These are phyloP conservation scores for Peziza echinospora DNA, from an alignment of 495 filamentous ascomycete genomes.

Conservation along the genomic window DNA sequence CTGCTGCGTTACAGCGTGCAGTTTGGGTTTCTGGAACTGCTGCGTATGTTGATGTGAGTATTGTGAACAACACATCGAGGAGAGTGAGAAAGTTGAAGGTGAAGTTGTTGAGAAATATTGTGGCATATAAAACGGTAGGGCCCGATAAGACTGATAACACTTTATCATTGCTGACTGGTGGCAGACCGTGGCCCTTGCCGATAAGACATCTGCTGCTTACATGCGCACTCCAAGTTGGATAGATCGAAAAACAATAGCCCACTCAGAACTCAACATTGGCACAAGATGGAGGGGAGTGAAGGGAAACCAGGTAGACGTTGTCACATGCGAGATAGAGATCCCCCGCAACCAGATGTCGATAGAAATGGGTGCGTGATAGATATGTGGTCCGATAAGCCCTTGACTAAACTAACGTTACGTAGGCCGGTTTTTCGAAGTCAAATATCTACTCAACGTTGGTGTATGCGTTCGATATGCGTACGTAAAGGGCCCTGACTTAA, in stretches of 20 bases:
- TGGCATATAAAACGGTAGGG: slow-evolving; percentile 30
- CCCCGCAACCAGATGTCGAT: slow-evolving; percentile 29
- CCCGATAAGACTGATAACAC: no score
- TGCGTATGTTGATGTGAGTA: slow-evolving; percentile 32
- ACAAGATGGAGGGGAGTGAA: slow-evolving; percentile 26
- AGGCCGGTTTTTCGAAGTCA: slow-evolving; percentile 18
- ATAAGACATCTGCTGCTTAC: slow-evolving; percentile 27
- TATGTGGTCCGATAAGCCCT: no score
- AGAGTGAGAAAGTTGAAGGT: slow-evolving; percentile 28
- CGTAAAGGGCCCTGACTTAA: slow-evolving; percentile 10
- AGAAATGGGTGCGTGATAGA: slow-evolving; percentile 12
- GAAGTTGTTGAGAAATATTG: slow-evolving; percentile 20
- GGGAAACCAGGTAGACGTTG: slow-evolving; percentile 25
- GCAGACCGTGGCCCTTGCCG: slow-evolving; percentile 26
- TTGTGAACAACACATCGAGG: slow-evolving; percentile 28
- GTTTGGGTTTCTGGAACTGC: slow-evolving; percentile 36
- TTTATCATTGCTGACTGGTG: background rate
- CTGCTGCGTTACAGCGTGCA: slow-evolving; percentile 33
- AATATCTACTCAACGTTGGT: slow-evolving; percentile 31
- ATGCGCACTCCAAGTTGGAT: slow-evolving; percentile 31
- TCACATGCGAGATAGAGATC: slow-evolving; percentile 31
- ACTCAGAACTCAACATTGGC: slow-evolving; percentile 21
- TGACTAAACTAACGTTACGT: background rate
- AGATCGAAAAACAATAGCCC: slow-evolving; percentile 25
- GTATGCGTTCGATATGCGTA: slow-evolving; percentile 25